phyloP scores from a whole-genome alignment of 2,329 filamentous ascomycete species.

The Fusarium paranaense region DNA sequence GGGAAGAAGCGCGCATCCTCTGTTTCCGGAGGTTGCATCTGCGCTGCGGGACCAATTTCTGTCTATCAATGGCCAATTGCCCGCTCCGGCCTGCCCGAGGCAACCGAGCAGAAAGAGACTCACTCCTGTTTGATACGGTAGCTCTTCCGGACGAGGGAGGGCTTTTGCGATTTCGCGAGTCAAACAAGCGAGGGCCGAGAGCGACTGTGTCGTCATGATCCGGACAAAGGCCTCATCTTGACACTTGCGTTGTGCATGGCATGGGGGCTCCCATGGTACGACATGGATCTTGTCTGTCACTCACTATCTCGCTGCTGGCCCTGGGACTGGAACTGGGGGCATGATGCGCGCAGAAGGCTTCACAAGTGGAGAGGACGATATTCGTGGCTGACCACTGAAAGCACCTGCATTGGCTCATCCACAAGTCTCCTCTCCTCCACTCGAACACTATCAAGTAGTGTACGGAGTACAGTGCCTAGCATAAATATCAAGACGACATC shows the following conservation, averaged over 20 bases:
- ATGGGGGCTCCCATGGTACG: conserved; percentile 3
- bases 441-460: conserved; percentile 3
- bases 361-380: conserved; percentile 24
- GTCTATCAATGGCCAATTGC: not conserved
- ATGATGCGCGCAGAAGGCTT: conserved; percentile 10
- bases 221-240: conserved; percentile 35
- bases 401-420: conserved; percentile 30
- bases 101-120: not conserved
- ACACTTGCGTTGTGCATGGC: conserved; percentile 4
- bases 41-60: not conserved
- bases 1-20: conserved; percentile 39
- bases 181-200: not conserved
- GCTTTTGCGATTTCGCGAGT: not conserved
- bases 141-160: not conserved
- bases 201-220: conserved; percentile 24
- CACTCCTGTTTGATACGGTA: not conserved
- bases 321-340: conserved; percentile 13
- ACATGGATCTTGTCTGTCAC: conserved; percentile 24
- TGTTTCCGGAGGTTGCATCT: conserved; percentile 33
- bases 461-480: not conserved
- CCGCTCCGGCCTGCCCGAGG: conserved; percentile 1
- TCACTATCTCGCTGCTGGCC: conserved; percentile 19
- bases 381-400: conserved; percentile 36
- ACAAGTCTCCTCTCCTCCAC: conserved; percentile 18
- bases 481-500: not conserved